Evolutionary conservation across 495 filamentous ascomycete species (phyloP).

Genomic region (Stereocaulon alpinum): DNA sequence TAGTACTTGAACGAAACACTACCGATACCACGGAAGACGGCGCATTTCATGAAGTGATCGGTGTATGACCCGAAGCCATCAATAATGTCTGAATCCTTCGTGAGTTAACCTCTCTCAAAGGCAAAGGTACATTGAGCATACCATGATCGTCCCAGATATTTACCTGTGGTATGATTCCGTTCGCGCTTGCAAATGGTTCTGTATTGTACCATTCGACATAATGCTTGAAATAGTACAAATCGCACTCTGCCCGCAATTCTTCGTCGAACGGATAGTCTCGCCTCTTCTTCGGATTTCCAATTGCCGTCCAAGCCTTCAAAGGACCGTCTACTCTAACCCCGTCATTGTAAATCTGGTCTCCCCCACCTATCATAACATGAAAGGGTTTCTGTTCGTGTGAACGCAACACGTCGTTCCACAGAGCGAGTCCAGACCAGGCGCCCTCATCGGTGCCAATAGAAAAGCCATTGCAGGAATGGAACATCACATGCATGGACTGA

Average conservation of each 20-base stretch:
- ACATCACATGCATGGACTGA: slow-evolving; percentile 91
- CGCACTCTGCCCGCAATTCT: slow-evolving; percentile 61
- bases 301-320: slow-evolving; percentile 67
- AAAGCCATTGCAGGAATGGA: slow-evolving; percentile 95
- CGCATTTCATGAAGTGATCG: slow-evolving; percentile 85
- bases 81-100: slow-evolving; percentile 50
- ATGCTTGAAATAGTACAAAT: slow-evolving; percentile 83
- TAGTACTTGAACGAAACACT: slow-evolving; percentile 84
- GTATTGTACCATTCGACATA: slow-evolving; percentile 80
- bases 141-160: slow-evolving; percentile 95
- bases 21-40: slow-evolving; percentile 85
- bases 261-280: slow-evolving; percentile 67
- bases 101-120: neutral
- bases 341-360: slow-evolving; percentile 94
- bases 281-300: slow-evolving; percentile 71
- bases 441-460: slow-evolving; percentile 85
- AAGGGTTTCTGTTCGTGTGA: slow-evolving; percentile 60
- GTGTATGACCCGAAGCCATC: slow-evolving; percentile 91
- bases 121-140: slow-evolving; percentile 27
- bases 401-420: slow-evolving; percentile 87
- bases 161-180: slow-evolving; percentile 79
- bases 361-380: slow-evolving; percentile 93
- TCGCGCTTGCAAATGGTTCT: slow-evolving; percentile 73
- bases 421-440: slow-evolving; percentile 65
- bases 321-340: slow-evolving; percentile 75